Conservation (phyloP, 1,139 yeast genomes). For the Yamadazyma dushanensis region DNA sequence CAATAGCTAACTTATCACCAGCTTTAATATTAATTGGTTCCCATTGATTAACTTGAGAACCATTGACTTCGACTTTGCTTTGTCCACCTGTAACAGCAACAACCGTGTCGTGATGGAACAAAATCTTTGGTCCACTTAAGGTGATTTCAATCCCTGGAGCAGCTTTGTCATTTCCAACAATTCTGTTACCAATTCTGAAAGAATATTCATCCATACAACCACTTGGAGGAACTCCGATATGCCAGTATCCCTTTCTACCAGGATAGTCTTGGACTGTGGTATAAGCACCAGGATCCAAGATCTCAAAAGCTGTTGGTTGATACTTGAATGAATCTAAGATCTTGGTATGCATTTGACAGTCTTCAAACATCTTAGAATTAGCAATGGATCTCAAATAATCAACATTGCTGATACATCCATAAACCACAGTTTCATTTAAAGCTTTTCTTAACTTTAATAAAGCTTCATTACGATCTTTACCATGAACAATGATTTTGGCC, state of each 20-base stretch:
- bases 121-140: constrained; percentile 77
- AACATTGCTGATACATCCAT: constrained; percentile 86
- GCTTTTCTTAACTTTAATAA: constrained; percentile 75
- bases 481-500: constrained; percentile 95
- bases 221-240: constrained; percentile 93
- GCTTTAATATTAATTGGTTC: constrained; percentile 65
- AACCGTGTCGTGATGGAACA: constrained; percentile 78
- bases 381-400: constrained; percentile 89
- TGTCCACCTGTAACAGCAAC: constrained; percentile 87
- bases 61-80: constrained; percentile 67
- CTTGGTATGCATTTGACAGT: constrained; percentile 83
- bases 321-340: constrained; percentile 82
- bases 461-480: constrained; percentile 84
- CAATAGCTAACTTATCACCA: constrained; percentile 79
- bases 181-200: constrained; percentile 82
- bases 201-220: constrained; percentile 97
- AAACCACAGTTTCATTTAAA: constrained; percentile 78
- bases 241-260: constrained; percentile 88
- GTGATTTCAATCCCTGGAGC: constrained; percentile 94
- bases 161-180: constrained; percentile 78
- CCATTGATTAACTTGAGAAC: constrained; percentile 54
- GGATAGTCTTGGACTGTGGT: constrained; percentile 97
- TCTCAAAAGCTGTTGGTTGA: constrained; percentile 80
- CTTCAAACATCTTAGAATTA: constrained; percentile 76
- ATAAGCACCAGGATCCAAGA: constrained; percentile 85